These are phyloP conservation scores for Phyllosticta citribraziliensis DNA, from an alignment of 2,329 filamentous ascomycete genomes.

Conservation along the genomic window DNA sequence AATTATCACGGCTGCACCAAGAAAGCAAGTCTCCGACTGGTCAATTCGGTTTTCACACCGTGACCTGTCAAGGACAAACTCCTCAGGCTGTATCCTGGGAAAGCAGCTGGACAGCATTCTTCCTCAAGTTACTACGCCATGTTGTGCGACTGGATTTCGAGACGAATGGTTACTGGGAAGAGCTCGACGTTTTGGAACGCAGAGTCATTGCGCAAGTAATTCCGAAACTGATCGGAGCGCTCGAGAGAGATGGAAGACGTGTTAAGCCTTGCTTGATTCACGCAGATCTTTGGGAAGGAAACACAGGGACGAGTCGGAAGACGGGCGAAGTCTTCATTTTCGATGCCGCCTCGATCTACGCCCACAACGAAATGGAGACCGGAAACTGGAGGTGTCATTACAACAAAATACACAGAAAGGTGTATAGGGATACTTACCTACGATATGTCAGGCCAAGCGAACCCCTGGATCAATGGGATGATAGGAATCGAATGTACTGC, in stretches of 20 bases:
- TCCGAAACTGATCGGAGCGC: constrained; percentile 20
- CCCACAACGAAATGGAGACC: constrained; percentile 28
- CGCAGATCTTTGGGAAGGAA: constrained; percentile 35
- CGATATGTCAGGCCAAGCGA: neutral
- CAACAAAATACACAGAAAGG: constrained; percentile 2
- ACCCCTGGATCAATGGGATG: constrained; percentile 3
- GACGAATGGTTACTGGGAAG: constrained; percentile 22
- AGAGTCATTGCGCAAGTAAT: constrained; percentile 17
- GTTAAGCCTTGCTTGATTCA: constrained; percentile 27
- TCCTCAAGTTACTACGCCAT: constrained; percentile 23
- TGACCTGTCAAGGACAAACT: constrained; percentile 17
- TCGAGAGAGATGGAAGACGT: constrained; percentile 17
- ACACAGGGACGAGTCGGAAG: constrained; percentile 23
- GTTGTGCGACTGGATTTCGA: constrained; percentile 21
- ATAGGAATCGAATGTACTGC: constrained; percentile 8
- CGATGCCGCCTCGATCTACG: constrained; percentile 30
- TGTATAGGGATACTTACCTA: constrained; percentile 1
- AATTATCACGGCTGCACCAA: neutral
- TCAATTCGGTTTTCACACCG: constrained; percentile 29
- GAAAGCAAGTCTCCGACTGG: constrained; percentile 16
- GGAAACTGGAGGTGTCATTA: constrained; percentile 3
- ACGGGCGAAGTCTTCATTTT: constrained; percentile 26
- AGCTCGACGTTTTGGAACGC: constrained; percentile 16
- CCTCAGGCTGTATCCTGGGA: constrained; percentile 26
- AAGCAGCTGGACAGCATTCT: constrained; percentile 32